Evolutionary conservation across 345 rosid species (phyloP).

Genomic region (Brassica incana): DNA sequence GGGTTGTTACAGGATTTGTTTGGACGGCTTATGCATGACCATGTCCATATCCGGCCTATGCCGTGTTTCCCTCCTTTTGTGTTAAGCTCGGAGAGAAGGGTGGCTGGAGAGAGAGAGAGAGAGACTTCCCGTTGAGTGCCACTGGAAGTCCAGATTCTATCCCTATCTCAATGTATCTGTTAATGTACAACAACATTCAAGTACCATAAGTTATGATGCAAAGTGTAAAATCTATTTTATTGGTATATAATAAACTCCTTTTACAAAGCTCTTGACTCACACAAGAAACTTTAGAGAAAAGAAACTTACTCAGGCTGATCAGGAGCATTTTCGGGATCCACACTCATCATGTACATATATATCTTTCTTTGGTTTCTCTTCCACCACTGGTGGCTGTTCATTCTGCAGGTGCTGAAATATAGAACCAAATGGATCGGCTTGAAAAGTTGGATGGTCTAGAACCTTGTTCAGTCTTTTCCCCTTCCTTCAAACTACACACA

Average conservation of each 20-base stretch:
- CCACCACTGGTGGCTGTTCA: constrained; percentile 54
- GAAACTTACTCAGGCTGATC: constrained; percentile 63
- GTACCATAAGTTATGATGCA: constrained; percentile 9
- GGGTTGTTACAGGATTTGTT: too few species aligned
- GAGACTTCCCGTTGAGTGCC: constrained; percentile 58
- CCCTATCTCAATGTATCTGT: constrained; percentile 65
- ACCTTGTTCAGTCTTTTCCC: constrained; percentile 59
- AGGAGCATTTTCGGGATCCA: constrained; percentile 92
- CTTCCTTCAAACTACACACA: constrained; percentile 66
- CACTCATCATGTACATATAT: constrained; percentile 81
- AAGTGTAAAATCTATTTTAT: not conserved
- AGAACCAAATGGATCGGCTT: constrained; percentile 69
- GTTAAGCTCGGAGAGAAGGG: constrained; percentile 68
- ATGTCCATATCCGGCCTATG: constrained; percentile 74
- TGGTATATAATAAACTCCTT: not conserved
- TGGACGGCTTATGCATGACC: constrained; percentile 39
- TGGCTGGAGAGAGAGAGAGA: constrained; percentile 50
- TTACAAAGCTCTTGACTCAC: not conserved
- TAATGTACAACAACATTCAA: constrained; percentile 2
- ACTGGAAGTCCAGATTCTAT: constrained; percentile 73
- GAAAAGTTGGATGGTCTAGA: constrained; percentile 66
- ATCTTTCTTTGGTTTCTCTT: constrained; percentile 62
- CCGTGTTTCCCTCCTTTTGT: constrained; percentile 74
- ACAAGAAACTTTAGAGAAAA: not conserved
- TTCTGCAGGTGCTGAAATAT: constrained; percentile 66